Evolutionary conservation across 2,329 filamentous ascomycete genomes (phyloP).

Genomic region (Septoria linicola): DNA sequence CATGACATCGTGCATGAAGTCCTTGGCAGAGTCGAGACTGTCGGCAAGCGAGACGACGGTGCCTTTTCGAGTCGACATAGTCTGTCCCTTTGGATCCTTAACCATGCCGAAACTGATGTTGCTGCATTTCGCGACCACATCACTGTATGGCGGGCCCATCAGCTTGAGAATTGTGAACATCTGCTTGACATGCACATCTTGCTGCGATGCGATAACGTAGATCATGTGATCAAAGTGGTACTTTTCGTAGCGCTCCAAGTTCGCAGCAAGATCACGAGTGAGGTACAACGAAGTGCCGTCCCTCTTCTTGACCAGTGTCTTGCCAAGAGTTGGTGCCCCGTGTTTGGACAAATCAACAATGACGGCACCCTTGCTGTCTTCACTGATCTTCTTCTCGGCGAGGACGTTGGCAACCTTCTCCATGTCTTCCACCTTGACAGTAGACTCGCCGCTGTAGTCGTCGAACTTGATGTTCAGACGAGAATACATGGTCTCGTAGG

Average conservation of each 20-base stretch:
- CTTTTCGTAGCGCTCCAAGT: slow-evolving; percentile 60
- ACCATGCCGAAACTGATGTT: slow-evolving; percentile 69
- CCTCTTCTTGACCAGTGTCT: slow-evolving; percentile 65
- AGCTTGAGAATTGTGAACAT: slow-evolving; percentile 65
- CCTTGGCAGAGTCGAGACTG: slow-evolving; percentile 62
- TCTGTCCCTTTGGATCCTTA: slow-evolving; percentile 46
- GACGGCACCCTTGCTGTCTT: slow-evolving; percentile 64
- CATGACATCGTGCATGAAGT: slow-evolving; percentile 99
- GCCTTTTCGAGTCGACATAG: slow-evolving; percentile 64
- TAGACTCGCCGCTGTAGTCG: slow-evolving; percentile 68
- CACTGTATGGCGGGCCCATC: slow-evolving; percentile 57
- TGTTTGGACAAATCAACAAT: slow-evolving; percentile 71
- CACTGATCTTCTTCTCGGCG: slow-evolving; percentile 59
- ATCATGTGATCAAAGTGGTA: slow-evolving; percentile 68
- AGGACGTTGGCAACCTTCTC: slow-evolving; percentile 59
- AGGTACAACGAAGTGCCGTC: slow-evolving; percentile 68
- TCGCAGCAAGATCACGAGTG: slow-evolving; percentile 67
- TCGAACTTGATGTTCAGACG: slow-evolving; percentile 65
- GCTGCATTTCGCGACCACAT: slow-evolving; percentile 58
- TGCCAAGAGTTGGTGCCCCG: slow-evolving; percentile 64
- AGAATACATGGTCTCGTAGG: slow-evolving; percentile 64
- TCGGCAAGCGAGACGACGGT: slow-evolving; percentile 50
- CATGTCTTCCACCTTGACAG: slow-evolving; percentile 63
- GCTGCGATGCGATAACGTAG: slow-evolving; percentile 64
- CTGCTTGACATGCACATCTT: slow-evolving; percentile 64